Base-by-base conservation (phyloP, 83 land plant genomes). In the Thuja plicata region DNA sequence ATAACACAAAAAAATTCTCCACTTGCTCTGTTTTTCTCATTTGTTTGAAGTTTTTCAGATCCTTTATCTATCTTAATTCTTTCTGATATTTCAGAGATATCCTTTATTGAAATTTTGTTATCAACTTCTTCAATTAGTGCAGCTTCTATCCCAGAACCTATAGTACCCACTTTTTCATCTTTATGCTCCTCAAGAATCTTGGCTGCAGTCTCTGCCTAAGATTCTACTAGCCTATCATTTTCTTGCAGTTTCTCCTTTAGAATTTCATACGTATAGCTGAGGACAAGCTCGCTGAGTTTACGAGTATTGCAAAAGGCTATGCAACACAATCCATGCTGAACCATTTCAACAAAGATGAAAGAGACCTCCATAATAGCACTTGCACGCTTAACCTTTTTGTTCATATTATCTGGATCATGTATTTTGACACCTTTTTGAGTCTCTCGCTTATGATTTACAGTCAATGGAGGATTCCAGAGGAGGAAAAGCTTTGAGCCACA, bases 261-360 rank as follows among this genome's bases (percentile, higher is more conserved):
- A 89, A 98, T 96, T 84, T 95, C 99, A 76, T 96, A 98, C 99
- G 99, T 95, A 86, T 98, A 92, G 86, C 86, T 94, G 40, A 97
- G 90, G 74, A 98, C 96, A 86, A 98, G 95, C 91, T 98, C 99
- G 89, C 96, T 90, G n/a, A 95, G 96, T 88, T 98, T 98, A 40
- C 99, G 98, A 40, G 98, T 92, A 87, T 93, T 98, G 87, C 99
- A 98, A 73, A 97, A 98, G 48, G 99, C 95, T 91, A 98, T 94
- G 89, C 98, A 94, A 15, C 97, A 96, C n/a, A 98, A 93, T 8
- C 98, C 98, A 92, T 98, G 99, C 90, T 98, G 99, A 84, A 98
- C 95, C 98, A 97, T 93, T 90, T 98, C 99, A 17, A 99, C 97
- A 73, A 98, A 91, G 35, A 98, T 92, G 43, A 85, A 90, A 37